Percentiles rank a stretch among this genome's conserved stretches.
These are phyloP conservation scores for Nicotiana attenuata DNA, from an alignment of 257 asterid species.

Conservation along the genomic window DNA sequence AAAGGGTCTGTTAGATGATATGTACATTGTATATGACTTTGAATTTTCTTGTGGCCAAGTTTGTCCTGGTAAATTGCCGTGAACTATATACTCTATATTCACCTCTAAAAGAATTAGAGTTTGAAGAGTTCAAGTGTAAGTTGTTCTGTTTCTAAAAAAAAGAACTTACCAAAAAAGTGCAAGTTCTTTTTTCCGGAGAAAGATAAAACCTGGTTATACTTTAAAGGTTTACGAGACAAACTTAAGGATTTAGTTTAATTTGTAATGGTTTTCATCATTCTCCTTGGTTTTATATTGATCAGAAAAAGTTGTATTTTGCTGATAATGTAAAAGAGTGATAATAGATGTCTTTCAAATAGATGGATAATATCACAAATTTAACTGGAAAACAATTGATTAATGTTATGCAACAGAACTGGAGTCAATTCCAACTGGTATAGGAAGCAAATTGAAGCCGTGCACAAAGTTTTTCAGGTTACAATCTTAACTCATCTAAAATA, in stretches of 20 bases:
- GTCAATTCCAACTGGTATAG: constrained; percentile 85
- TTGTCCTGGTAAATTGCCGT: not conserved
- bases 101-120: not conserved
- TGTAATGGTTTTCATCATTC: constrained; percentile 1
- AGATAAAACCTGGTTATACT: not conserved
- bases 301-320: not conserved
- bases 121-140: not conserved
- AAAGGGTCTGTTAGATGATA: not conserved
- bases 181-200: not conserved
- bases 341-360: constrained; percentile 23
- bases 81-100: not conserved
- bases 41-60: not conserved
- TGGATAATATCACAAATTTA: constrained; percentile 35
- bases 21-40: not conserved
- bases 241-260: not conserved
- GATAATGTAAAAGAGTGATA: constrained; percentile 7
- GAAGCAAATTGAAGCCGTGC: constrained; percentile 99
- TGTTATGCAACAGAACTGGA: constrained; percentile 85
- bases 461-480: constrained; percentile 98
- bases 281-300: not conserved
- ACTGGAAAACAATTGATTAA: constrained; percentile 49
- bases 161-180: not conserved
- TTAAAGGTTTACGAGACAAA: not conserved
- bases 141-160: no score
- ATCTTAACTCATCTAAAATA: constrained; percentile 64